phyloP scores from a whole-genome alignment of 805 yeast genomes.

The Candida coquimbonensis region DNA sequence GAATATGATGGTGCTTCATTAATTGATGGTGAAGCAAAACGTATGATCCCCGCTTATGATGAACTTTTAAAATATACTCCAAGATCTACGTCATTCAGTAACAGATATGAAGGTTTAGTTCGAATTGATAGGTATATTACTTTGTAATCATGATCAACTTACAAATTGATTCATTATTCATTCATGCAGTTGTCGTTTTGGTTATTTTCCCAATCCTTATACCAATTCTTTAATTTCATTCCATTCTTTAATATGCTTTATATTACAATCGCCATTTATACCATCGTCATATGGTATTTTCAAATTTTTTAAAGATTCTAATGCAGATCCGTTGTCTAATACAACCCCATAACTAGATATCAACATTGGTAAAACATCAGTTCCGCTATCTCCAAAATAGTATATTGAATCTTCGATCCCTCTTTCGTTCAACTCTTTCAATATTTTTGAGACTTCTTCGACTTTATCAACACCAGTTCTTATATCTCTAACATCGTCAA shows the following conservation, averaged over 20 bases:
- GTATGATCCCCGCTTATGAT: constrained; percentile 61
- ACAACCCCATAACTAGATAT: constrained; percentile 41
- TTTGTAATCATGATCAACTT: constrained; percentile 20
- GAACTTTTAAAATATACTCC: constrained; percentile 70
- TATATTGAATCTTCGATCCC: constrained; percentile 20
- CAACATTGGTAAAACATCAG: constrained; percentile 48
- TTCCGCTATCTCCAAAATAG: constrained; percentile 58
- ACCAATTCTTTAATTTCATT: constrained; percentile 12
- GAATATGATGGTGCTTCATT: constrained; percentile 47
- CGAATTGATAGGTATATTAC: constrained; percentile 44
- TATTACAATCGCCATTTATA: constrained; percentile 9
- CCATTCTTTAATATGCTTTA: constrained; percentile 19
- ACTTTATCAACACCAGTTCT: constrained; percentile 53
- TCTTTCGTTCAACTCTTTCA: constrained; percentile 12
- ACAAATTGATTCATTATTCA: not conserved
- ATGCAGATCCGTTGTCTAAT: constrained; percentile 34
- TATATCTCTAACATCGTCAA: constrained; percentile 22
- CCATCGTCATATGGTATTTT: constrained; percentile 17
- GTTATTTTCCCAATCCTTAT: not conserved
- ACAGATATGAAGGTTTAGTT: constrained; percentile 62
- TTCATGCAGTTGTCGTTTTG: not conserved
- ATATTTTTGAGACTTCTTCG: constrained; percentile 17
- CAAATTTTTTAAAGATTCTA: constrained; percentile 18
- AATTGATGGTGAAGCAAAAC: constrained; percentile 29
- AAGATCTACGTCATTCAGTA: constrained; percentile 54